Evolutionary conservation across 352 stramenopile genomes (phyloP), one percentile per base, ranked within the genome.

Genomic region (Phytophthora agathidicida): DNA sequence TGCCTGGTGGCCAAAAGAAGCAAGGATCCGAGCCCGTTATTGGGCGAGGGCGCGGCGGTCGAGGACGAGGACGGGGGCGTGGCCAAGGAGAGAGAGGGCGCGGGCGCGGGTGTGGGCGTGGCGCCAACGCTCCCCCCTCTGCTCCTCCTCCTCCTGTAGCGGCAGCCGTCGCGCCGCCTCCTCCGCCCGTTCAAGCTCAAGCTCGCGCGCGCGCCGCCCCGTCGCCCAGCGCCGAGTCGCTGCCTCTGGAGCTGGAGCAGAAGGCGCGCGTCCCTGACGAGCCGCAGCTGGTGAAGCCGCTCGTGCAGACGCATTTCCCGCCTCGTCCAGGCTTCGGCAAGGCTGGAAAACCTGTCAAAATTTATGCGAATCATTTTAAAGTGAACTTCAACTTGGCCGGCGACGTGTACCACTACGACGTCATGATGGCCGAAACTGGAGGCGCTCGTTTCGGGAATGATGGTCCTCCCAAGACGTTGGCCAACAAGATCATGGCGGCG

Each of bases 391-490:
- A 70, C 8, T 58, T 68, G 11, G 43, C 67, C 0, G 78, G 70
- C 3, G 81, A 91, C 37, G 52, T 88, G 4, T 93, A 74, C 45
- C 83, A 93, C 71, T 93, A 93, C 56, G 83, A 93, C 48, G 80
- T 87, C 2, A 45, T 74, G 38, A 83, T 93, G 53, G 65, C 60
- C 1, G 63, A 83, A 46, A 39, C 45, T 22, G 77, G 67, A 0
- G 46, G 50, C 5, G 71, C n/a, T n/a, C n/a, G 55, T 17, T 83
- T 78, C 30, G 53, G 64, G 19, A 76, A 82, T 14, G 79, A 86
- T 5, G 71, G 72, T 0, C 79, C 77, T 7, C 77, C 80, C 28
- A 93, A 89, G 49, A 23, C 68, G 16, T 50, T 93, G 3, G 80
- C 77, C 7, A 50, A 63, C 23, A 80, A 84, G 61, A 80, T 93